Conservation (phyloP, 2,329 filamentous ascomycete species). For the Hymenoscyphus scutula region DNA sequence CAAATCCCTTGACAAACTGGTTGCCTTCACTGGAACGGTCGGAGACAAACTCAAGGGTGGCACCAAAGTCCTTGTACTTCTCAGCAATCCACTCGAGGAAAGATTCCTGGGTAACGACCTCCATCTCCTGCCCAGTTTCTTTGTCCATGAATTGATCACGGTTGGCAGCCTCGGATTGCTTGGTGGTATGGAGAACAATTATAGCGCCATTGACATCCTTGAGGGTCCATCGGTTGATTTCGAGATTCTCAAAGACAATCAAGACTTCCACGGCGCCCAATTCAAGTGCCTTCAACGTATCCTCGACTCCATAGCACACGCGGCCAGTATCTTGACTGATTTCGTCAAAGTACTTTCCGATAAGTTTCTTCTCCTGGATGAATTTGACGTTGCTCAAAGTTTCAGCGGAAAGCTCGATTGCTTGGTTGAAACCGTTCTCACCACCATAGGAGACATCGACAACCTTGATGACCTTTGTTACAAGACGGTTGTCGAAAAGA, state of each 20-base stretch:
- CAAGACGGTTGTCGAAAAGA: slow-evolving; percentile 89
- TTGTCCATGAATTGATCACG: slow-evolving; percentile 91
- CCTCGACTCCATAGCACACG: slow-evolving; percentile 96
- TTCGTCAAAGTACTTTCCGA: slow-evolving; percentile 98
- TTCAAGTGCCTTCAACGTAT: slow-evolving; percentile 94
- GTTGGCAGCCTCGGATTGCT: slow-evolving; percentile 71
- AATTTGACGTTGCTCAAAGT: slow-evolving; percentile 99
- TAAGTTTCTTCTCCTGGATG: slow-evolving; percentile 99
- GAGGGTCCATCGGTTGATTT: slow-evolving; percentile 86
- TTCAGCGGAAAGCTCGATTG: slow-evolving; percentile 91
- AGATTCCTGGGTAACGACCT: slow-evolving; percentile 78
- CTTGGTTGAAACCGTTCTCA: slow-evolving; percentile 99
- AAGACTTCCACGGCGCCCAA: slow-evolving; percentile 91
- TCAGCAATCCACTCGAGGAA: slow-evolving; percentile 99
- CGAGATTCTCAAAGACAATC: slow-evolving; percentile 96
- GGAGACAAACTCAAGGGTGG: slow-evolving; percentile 92
- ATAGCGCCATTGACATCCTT: slow-evolving; percentile 75
- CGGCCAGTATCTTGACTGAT: slow-evolving; percentile 97
- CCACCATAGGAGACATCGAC: slow-evolving; percentile 98
- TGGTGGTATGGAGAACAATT: slow-evolving; percentile 81
- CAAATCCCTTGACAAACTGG: slow-evolving; percentile 99
- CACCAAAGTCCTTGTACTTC: slow-evolving; percentile 97
- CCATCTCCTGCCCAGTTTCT: slow-evolving; percentile 96
- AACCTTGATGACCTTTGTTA: slow-evolving; percentile 97
- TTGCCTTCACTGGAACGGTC: slow-evolving; percentile 97